phyloP scores from a whole-genome alignment of 352 stramenopile species.

The Phytophthora melonis region DNA sequence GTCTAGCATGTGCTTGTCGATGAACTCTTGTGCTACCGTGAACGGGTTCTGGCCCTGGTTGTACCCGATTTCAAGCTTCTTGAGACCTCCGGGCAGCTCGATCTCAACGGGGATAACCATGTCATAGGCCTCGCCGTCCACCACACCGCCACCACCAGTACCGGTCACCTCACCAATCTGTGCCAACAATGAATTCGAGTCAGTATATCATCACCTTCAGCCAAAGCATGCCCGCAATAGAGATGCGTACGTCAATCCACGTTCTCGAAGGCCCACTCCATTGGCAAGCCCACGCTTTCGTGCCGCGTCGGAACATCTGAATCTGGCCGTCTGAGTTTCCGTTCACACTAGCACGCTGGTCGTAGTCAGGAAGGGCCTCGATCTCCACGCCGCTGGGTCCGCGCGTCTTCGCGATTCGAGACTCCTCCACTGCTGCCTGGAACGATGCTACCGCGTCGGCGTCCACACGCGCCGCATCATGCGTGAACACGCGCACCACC shows the following conservation, averaged over 20 bases:
- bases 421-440: conserved; percentile 72
- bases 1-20: conserved; percentile 96
- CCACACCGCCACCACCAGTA: conserved; percentile 80
- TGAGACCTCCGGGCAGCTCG: conserved; percentile 92
- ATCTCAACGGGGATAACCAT: conserved; percentile 98
- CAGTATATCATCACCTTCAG: neutral
- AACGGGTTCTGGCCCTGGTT: conserved; percentile 98
- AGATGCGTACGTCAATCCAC: conserved; percentile 94
- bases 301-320: conserved; percentile 96
- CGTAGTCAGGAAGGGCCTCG: conserved; percentile 94
- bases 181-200: neutral
- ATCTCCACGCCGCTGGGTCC: conserved; percentile 95
- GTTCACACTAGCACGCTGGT: conserved; percentile 74
- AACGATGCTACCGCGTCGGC: conserved; percentile 65
- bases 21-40: conserved; percentile 95
- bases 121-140: conserved; percentile 95
- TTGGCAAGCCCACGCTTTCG: conserved; percentile 95
- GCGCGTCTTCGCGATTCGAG: conserved; percentile 60
- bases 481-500: conserved; percentile 92
- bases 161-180: conserved; percentile 90
- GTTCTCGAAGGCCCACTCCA: conserved; percentile 92
- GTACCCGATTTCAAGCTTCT: conserved; percentile 97
- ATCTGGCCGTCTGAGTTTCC: conserved; percentile 95
- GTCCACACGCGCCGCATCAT: conserved; percentile 73
- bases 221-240: neutral